Evolutionary conservation across 2,329 filamentous ascomycete genomes (phyloP).

Genomic region (Capronia americana): DNA sequence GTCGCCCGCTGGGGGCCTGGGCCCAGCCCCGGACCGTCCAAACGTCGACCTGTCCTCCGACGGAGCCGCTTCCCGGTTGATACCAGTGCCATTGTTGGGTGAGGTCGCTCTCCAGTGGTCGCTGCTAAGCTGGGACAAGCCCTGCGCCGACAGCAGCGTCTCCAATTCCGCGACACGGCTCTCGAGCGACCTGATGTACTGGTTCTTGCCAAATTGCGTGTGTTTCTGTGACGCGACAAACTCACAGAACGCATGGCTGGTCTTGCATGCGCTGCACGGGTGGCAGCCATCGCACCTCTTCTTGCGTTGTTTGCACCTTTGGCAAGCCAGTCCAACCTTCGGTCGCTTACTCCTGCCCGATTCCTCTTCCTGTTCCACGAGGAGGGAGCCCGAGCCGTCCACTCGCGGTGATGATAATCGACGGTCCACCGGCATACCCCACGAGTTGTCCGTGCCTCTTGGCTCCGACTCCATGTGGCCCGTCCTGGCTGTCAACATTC

Average conservation of each 20-base stretch:
- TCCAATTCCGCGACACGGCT: conserved; percentile 14
- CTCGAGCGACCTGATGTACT: conserved; percentile 17
- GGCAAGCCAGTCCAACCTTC: conserved; percentile 3
- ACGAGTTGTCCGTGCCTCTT: too few species aligned
- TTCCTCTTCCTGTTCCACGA: too few species aligned
- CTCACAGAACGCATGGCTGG: conserved; percentile 5
- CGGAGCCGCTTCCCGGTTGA: too few species aligned
- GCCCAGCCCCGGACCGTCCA: too few species aligned
- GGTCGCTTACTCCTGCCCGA: too few species aligned
- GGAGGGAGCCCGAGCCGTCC: too few species aligned
- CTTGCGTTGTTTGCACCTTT: conserved; percentile 18
- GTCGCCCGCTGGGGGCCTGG: neutral
- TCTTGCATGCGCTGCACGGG: conserved; percentile 2
- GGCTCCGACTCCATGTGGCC: too few species aligned
- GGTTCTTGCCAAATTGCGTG: neutral
- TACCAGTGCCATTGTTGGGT: too few species aligned
- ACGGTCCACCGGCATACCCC: too few species aligned
- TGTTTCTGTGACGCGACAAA: conserved; percentile 11
- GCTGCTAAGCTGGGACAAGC: neutral
- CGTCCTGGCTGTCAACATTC: too few species aligned
- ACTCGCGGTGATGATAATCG: too few species aligned
- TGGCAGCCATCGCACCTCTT: conserved; percentile 16
- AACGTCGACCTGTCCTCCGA: too few species aligned
- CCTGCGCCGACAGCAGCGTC: conserved; percentile 6
- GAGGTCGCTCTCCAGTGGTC: conserved; percentile 13